A percentile compares a stretch with the other conserved stretches of the same genome.
Conservation (phyloP, 768 basidiomycete species). For the Kwoniella sp. region DNA sequence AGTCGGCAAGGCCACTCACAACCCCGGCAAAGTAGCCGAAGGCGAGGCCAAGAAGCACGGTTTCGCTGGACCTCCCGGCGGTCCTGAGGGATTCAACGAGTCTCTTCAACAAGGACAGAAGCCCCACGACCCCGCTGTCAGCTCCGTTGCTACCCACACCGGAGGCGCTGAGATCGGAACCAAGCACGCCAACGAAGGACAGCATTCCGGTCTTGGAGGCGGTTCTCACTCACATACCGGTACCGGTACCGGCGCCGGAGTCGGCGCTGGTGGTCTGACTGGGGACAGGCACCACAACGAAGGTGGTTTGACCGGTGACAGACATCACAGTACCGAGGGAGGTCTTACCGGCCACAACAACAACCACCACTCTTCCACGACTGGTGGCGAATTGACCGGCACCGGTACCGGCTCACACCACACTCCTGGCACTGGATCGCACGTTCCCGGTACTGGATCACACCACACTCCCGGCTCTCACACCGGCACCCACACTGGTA, state of each 20-base stretch:
- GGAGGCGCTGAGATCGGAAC: background rate
- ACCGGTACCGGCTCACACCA: background rate
- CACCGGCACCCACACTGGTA: background rate
- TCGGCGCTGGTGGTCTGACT: background rate
- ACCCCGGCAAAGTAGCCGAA: slow-evolving; percentile 45
- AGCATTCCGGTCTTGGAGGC: background rate
- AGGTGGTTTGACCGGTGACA: slow-evolving; percentile 1
- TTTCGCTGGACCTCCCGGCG: slow-evolving; percentile 17
- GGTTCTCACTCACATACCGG: slow-evolving; percentile 8
- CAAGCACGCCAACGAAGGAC: background rate
- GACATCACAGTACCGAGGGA: background rate
- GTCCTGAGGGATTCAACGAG: slow-evolving; percentile 17
- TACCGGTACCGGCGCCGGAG: background rate
- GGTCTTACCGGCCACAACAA: background rate
- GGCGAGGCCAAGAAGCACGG: slow-evolving; percentile 40
- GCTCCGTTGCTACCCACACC: background rate
- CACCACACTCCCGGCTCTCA: slow-evolving; percentile 1
- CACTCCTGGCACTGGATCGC: background rate
- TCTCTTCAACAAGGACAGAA: slow-evolving; percentile 7
- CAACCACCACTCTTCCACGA: too few relatives aligned
- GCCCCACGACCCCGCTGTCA: slow-evolving; percentile 11
- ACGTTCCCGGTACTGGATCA: background rate
- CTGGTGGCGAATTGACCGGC: background rate
- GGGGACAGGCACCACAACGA: background rate
- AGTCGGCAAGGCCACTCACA: slow-evolving; percentile 44